Evolutionary conservation across 225 moss, liverwort and hornwort genomes (phyloP), one percentile per base, ranked within the genome.

Genomic region (Asterella californica): DNA sequence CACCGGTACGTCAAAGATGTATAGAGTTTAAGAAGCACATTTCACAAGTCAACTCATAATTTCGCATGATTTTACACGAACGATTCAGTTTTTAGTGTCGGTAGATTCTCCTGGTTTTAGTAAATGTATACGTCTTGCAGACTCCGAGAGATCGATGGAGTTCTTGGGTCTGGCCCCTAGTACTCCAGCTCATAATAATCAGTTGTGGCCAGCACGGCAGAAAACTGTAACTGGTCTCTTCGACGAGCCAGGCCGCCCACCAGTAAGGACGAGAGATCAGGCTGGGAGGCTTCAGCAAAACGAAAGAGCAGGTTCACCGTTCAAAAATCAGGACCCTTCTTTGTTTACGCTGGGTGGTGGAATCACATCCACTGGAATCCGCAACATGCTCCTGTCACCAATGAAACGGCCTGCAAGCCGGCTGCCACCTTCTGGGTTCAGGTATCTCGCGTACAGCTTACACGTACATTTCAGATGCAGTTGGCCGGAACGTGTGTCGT

Each of bases 121-220:
- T 79, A 80, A 59, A 78, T 76, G 36, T 76, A 81, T 69, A 80
- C 65, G 78, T 83, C 86, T 86, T 86, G 88, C 88, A 89, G 88
- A 84, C 75, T 62, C 81, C 77, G 69, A 75, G 83, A 84, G 76
- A 79, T 77, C 83, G 85, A 83, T 80, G 77, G 78, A 84, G 75
- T 82, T 82, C 55, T 75, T 75, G 75, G 75, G 75, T 55, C 68
- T 84, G 83, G 90, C 94, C 78, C 87, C 91, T 7, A 84, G 85
- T 50, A 90, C 92, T 75, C 91, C 92, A 85, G 86, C 90, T 81
- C 88, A 76, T 76, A 69, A 81, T 78, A 73, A 87, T 85, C 91
- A 92, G 85, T 89, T 93, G 83, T 99, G 95, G 93, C 86, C 90
- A 79, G 83, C 91, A 63, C 89, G 90, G 18, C 93, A 88, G 85